A percentile compares a stretch with the other conserved stretches of the same genome.
phyloP scores from a whole-genome alignment of 1,139 yeast genomes.

The Lodderomyces elongisporus region DNA sequence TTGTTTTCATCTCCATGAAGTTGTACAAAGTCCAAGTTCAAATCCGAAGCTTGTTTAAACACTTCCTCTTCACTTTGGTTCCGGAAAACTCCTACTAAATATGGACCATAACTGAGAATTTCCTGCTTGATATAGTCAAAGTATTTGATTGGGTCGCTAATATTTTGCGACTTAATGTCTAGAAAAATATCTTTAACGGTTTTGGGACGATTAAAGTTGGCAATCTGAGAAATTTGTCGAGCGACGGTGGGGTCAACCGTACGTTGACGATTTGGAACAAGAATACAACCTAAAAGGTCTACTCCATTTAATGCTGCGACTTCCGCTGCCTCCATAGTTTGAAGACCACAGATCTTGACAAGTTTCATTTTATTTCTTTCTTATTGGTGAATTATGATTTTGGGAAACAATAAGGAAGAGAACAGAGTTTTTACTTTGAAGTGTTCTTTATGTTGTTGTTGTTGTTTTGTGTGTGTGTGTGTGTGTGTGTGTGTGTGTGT shows the following conservation, averaged over 20 bases:
- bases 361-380: conserved; percentile 10
- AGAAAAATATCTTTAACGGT: neutral
- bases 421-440: neutral
- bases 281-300: conserved; percentile 72
- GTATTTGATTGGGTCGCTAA: conserved; percentile 22
- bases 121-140: conserved; percentile 26
- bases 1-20: conserved; percentile 83
- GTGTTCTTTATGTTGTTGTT: neutral
- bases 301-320: conserved; percentile 70
- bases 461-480: too few relatives aligned
- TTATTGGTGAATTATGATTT: too few relatives aligned
- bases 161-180: neutral
- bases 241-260: conserved; percentile 61
- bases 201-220: conserved; percentile 12
- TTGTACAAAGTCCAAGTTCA: conserved; percentile 73
- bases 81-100: conserved; percentile 83
- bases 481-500: too few relatives aligned
- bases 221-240: conserved; percentile 40
- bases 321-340: conserved; percentile 61
- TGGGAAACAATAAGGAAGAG: neutral
- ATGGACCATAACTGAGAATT: conserved; percentile 54
- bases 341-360: conserved; percentile 83
- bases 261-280: conserved; percentile 78
- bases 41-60: conserved; percentile 36
- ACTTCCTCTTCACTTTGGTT: conserved; percentile 73